phyloP scores from a whole-genome alignment of 73 alveolate species.

The Paraurostyla sp. region DNA sequence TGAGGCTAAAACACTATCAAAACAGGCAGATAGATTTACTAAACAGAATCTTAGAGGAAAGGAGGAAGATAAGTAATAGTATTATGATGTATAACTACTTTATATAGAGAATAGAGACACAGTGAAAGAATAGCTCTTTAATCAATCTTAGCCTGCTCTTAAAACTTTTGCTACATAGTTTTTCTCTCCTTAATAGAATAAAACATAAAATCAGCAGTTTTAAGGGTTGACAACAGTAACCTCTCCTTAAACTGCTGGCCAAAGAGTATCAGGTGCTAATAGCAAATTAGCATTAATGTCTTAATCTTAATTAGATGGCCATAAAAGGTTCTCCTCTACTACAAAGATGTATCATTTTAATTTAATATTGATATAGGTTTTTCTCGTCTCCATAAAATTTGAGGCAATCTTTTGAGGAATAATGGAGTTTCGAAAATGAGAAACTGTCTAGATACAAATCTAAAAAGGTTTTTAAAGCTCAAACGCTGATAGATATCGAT shows the following conservation, averaged over 20 bases:
- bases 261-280: neutral
- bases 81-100: neutral
- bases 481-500: slow-evolving; percentile 22
- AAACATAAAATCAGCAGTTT: too few species aligned
- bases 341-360: neutral
- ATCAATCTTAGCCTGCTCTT: neutral
- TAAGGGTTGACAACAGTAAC: too few species aligned
- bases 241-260: too few species aligned
- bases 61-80: slow-evolving; percentile 55
- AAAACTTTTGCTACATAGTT: neutral
- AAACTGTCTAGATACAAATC: neutral
- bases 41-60: slow-evolving; percentile 70
- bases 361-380: neutral
- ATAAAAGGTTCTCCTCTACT: slow-evolving; percentile 30
- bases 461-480: slow-evolving; percentile 40
- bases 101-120: slow-evolving; percentile 35
- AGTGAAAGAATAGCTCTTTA: neutral
- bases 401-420: slow-evolving; percentile 1
- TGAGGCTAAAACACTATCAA: slow-evolving; percentile 68
- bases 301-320: neutral
- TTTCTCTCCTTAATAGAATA: slow-evolving; percentile 2
- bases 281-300: neutral
- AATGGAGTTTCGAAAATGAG: slow-evolving; percentile 47
- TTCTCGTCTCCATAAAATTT: neutral
- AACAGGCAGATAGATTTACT: slow-evolving; percentile 62